Conservation (phyloP, 352 stramenopile species). For the Lagenidium giganteum region DNA sequence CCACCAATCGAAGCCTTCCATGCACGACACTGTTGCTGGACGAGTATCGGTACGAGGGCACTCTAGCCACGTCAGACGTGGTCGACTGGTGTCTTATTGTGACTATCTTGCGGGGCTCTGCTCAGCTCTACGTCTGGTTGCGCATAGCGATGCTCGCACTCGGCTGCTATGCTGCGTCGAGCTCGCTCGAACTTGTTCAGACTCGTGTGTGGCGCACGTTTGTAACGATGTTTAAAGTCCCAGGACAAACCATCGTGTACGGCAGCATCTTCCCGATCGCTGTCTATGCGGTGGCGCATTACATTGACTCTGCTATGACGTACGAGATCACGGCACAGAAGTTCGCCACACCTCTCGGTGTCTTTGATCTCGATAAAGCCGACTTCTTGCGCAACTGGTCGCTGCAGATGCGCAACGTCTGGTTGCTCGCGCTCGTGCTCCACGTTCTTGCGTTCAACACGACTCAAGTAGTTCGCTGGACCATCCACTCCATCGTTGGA, state of each 20-base stretch:
- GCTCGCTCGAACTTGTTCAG: not conserved
- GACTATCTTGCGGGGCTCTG: not conserved
- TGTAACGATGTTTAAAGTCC: slow-evolving; percentile 12
- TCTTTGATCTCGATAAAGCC: slow-evolving; percentile 12
- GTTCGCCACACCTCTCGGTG: slow-evolving; percentile 14
- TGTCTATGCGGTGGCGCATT: slow-evolving; percentile 22
- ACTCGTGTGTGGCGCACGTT: not conserved
- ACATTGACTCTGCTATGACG: slow-evolving; percentile 18
- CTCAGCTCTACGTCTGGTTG: slow-evolving; percentile 16
- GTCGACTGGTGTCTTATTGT: slow-evolving; percentile 3
- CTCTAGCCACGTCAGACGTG: not conserved
- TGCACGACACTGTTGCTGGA: slow-evolving; percentile 14
- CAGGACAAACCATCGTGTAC: slow-evolving; percentile 22
- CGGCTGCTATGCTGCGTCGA: slow-evolving; percentile 1
- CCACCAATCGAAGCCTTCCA: too few relatives aligned
- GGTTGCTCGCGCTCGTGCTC: slow-evolving; percentile 28
- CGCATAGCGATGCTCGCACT: slow-evolving; percentile 5
- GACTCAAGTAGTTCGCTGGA: too few relatives aligned
- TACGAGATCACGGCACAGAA: slow-evolving; percentile 19
- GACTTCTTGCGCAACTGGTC: slow-evolving; percentile 14
- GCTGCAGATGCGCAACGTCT: slow-evolving; percentile 37
- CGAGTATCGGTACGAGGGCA: slow-evolving; percentile 23
- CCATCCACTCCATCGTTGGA: too few relatives aligned
- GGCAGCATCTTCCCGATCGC: slow-evolving; percentile 18
- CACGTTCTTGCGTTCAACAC: too few relatives aligned